These are phyloP conservation scores for Carex pumila DNA, from an alignment of 176 grass and related monocot genomes.

Conservation along the genomic window DNA sequence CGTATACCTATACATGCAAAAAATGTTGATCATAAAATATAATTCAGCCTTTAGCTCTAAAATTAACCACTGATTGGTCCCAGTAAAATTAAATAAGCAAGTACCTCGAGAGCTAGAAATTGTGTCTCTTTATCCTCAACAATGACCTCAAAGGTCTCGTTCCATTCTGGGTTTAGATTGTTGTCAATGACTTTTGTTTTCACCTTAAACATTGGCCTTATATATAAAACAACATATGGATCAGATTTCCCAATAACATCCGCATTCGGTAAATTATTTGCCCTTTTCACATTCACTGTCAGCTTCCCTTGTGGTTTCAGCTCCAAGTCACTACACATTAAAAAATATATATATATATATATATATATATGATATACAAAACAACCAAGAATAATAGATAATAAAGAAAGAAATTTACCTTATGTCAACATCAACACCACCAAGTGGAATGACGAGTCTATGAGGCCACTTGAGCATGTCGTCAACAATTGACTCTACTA, in stretches of 20 bases:
- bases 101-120: slow-evolving; percentile 82
- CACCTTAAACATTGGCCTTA: slow-evolving; percentile 83
- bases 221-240: slow-evolving; percentile 78
- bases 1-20: slow-evolving; percentile 49
- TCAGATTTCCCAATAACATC: slow-evolving; percentile 95
- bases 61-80: background rate
- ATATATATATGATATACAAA: slow-evolving; percentile 2
- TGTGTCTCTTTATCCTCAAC: slow-evolving; percentile 97
- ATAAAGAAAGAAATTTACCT: slow-evolving; percentile 45
- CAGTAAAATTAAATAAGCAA: background rate
- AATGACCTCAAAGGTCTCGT: slow-evolving; percentile 78
- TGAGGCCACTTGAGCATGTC: slow-evolving; percentile 99
- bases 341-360: background rate
- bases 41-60: background rate
- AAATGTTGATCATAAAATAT: background rate
- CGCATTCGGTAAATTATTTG: slow-evolving; percentile 60
- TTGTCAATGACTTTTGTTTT: slow-evolving; percentile 80
- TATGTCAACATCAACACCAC: slow-evolving; percentile 60
- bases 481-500: slow-evolving; percentile 78
- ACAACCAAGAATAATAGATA: background rate
- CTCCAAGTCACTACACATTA: slow-evolving; percentile 66
- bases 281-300: slow-evolving; percentile 63
- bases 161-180: slow-evolving; percentile 88
- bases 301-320: slow-evolving; percentile 85
- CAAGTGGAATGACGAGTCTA: slow-evolving; percentile 81